Base-by-base conservation (phyloP, 2,329 filamentous ascomycete genomes). In the Xylaria sp. region DNA sequence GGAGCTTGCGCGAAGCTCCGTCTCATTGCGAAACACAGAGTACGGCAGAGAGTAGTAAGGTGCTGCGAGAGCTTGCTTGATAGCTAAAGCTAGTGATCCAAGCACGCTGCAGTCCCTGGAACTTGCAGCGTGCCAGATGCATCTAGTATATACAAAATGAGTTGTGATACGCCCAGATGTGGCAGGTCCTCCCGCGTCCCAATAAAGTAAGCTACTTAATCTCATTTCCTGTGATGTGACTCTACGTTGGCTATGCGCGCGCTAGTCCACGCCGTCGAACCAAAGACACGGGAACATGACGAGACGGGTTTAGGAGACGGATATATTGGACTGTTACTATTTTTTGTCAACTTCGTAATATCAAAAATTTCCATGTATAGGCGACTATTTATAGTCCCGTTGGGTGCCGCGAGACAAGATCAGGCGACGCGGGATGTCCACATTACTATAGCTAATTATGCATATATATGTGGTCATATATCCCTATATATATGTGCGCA, bases 311-410 rank as follows among this genome's bases (percentile, higher is more conserved):
- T 43, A 41, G 48, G 55, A 57, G 36, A 55, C 49, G 63, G 48
- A 60, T 55, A 63, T 62, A 66, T 63, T 62, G 54, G 5, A n/a
- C 12, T 59, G 67, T 48, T 68, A 13, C 62, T 66, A 65, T 58
- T 62, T 61, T 51, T 52, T 52, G 4, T 28, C 41, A 6, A 6
- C 28, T 55, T 60, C 41, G 31, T 36, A 62, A 57, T 68, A 58
- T 56, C 62, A 41, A 62, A 18, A 52, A 61, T 57, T 28, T 51
- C 43, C 31, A 52, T 49, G 36, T 57, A 48, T 49, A 46, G 15
- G 33, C n/a, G 62, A 60, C 58, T 69, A 69, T 69, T 66, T 69
- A 69, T 69, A 69, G 63, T 31, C 28, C 39, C n/a, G 48, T 63
- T 56, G 52, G 57, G 66, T 41, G 57, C 39, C n/a, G n/a, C 52